Evolutionary conservation across 2,329 filamentous ascomycete species (phyloP), one percentile per base, ranked within the genome.

Genomic region (Lachnellula subtilissima): DNA sequence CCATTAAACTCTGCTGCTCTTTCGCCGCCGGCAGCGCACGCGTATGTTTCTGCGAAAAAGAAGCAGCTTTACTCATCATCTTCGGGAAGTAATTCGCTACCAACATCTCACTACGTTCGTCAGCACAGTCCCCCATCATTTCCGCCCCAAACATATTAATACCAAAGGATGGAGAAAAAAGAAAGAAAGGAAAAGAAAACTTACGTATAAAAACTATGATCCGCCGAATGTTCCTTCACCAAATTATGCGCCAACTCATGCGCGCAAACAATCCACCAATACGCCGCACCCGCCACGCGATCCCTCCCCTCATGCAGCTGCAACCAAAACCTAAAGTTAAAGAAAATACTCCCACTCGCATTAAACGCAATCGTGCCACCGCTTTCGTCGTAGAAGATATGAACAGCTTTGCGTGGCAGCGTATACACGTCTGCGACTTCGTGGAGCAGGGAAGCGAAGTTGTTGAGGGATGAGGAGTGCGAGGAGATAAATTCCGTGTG

Each of bases 231-330:
- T 60, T 84, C 80, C 39, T 75, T 74, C 8, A 96, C 90, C 53
- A 99, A 75, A 70, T 99, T 99, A 74, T 99, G 94, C 56, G 94
- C 92, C 71, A 99, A 75, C 74, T 99, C 95, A 70, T 99, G 94
- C 60, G 91, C 95, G 59, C 97, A 72, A n/a, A 94, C 91, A 61
- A 96, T 88, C 83, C 88, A 97, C 93, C 93, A 97, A 78, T 92
- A 96, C 1, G 87, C 82, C 55, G 84, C 76, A 2, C 15, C 76
- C 81, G 53, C 78, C 74, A 2, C 70, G 68, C 48, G 84, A 71
- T 60, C 76, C 72, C 14, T 74, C 67, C 46, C 28, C 2, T 83
- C 77, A 67, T 97, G 93, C 35, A 97, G 73, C 67, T 93, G 85
- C 58, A 87, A 74, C 71, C 92, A 97, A 76, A 90, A 96, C 17